These are phyloP conservation scores for Grosmannia huntii DNA, from an alignment of 2,329 filamentous ascomycete species.

Conservation along the genomic window DNA sequence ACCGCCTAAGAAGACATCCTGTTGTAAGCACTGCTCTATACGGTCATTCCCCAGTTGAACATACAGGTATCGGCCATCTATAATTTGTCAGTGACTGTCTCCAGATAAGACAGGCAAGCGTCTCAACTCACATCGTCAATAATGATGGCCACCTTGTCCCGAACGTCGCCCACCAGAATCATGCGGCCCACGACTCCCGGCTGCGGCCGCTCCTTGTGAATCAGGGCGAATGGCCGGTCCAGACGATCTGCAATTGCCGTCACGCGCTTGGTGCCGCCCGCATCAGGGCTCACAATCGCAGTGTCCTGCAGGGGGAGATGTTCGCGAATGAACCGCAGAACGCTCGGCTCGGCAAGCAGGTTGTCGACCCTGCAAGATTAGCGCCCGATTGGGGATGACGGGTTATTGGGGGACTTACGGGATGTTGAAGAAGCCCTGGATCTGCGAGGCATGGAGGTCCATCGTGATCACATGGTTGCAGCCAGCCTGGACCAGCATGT, in stretches of 20 bases:
- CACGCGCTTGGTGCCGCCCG: constrained; percentile 85
- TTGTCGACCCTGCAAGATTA: constrained; percentile 41
- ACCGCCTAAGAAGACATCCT: constrained; percentile 11
- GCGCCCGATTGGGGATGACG: no score
- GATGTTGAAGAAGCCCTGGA: constrained; percentile 74
- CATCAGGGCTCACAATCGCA: constrained; percentile 90
- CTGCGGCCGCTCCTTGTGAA: constrained; percentile 88
- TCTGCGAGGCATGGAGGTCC: constrained; percentile 47
- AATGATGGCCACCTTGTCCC: constrained; percentile 83
- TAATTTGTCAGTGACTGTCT: background rate
- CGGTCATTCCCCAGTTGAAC: background rate
- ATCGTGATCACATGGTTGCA: constrained; percentile 66
- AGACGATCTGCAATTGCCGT: constrained; percentile 88
- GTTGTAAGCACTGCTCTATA: constrained; percentile 42
- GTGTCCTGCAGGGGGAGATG: constrained; percentile 71
- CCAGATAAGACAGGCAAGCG: background rate
- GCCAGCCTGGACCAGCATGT: constrained; percentile 92
- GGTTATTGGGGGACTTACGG: constrained; percentile 18
- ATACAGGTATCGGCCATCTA: constrained; percentile 15
- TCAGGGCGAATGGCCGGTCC: constrained; percentile 82
- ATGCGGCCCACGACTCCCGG: constrained; percentile 73
- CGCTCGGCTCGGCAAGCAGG: constrained; percentile 87
- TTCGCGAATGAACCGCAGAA: constrained; percentile 80
- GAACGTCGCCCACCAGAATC: constrained; percentile 90
- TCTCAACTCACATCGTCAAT: constrained; percentile 32